Evolutionary conservation across 192 early-diverging fungal species (phyloP), one percentile per base, ranked within the genome.

Genomic region (Coemansia biformis): DNA sequence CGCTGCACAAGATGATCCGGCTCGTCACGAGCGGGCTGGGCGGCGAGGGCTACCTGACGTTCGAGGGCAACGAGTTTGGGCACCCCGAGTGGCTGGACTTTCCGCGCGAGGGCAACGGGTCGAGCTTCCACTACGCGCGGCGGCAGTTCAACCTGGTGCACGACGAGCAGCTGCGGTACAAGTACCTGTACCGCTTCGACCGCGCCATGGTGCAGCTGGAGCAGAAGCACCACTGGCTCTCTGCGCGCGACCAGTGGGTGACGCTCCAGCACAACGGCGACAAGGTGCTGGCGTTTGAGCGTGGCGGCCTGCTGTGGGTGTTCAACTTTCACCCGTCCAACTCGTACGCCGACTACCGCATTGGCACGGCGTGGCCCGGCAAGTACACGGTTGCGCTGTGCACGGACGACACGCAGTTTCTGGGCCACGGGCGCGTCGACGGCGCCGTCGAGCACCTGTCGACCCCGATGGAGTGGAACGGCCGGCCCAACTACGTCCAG

Each of bases 31-130:
- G 85, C 48, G 84, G 77, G 4, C 78, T 98, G n/a, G 93, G 90
- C 17, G 95, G 95, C 14, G 91, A 95, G 75, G 95, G 92, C 6
- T 98, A 94, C 57, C 75, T 98, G 43, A 96, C 87, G 39, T 98
- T 98, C 50, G 90, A 93, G 63, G 95, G 95, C 38, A 95, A 97
- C 69, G 94, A 97, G 70, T 96, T 98, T 79, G 95, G 95, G 0
- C 95, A 98, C 46, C 95, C 95, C 15, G 95, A 98, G 71, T 98
- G 95, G 95, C 81, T 98, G 21, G 95, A 98, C 73, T 98, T 98
- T 51, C 95, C 95, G 41, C 87, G 95, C 24, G 87, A 59, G 16
- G 95, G 95, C 48, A 98, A 98, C 76, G 77, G 79, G 23, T 81
- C 80, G 22, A 87, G 84, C 38, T 96, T 90, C 77, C 90, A 92